Evolutionary conservation across 805 yeast genomes (phyloP), one percentile per base, ranked within the genome.

Genomic region (Hanseniaspora thailandica): DNA sequence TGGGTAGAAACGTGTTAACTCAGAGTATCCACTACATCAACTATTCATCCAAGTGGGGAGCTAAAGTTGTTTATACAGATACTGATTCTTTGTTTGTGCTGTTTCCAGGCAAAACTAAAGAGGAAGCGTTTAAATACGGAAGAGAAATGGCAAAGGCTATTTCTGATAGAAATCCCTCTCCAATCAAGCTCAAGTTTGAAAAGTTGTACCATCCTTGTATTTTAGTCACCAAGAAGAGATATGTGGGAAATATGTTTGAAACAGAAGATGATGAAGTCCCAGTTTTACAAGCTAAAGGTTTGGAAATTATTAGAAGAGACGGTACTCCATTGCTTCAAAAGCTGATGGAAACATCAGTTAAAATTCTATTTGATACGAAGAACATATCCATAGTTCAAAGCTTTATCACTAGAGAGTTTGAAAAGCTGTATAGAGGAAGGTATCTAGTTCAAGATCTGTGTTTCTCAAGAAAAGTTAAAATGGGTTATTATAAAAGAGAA

Each of bases 21-120:
- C 73, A 74, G 49, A 83, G 96, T 0, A 81, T 87, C 26, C 74
- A 75, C 1, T 61, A 75, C 47, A 89, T 93, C 49, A 94, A 88
- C 56, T 56, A 57, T 0, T 69, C 75, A 15, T 63, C 69, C 2
- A 62, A 71, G 23, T 86, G 88, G 86, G 88, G 88, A 2, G 97
- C 96, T 0, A 81, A 84, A 60, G 96, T 93, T 0, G 96, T 90
- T 0, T 93, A 93, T 64, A 97, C 98, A 4, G 98, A 93, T 64
- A 93, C 98, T 0, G 98, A 93, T 66, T 86, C 96, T 39, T 66
- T 93, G 53, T 93, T 93, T 72, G 89, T 93, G 2, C 84, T 86
- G 62, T 72, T 93, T 4, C 97, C 97, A 0, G 96, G 96, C 0
- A 80, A 79, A 61, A 72, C 86, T 0, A 78, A 74, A 57, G 76